Percentiles rank a stretch among this genome's conserved stretches.
Conservation (phyloP, 2,329 filamentous ascomycete genomes). For the Elsinoe necatrix region DNA sequence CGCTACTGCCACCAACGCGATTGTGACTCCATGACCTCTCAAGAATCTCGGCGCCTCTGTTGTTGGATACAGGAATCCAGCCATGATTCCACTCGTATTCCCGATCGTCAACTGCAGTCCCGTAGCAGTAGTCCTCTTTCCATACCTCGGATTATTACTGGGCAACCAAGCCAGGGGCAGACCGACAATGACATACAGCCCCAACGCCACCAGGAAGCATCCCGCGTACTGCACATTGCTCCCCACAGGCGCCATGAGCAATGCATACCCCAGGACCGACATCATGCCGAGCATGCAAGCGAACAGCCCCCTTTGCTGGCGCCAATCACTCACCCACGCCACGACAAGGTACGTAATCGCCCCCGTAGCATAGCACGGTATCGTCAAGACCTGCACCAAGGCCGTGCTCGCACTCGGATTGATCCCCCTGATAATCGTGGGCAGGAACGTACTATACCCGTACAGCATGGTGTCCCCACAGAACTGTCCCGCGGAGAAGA, state of each 20-base stretch:
- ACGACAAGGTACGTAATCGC: conserved; percentile 59
- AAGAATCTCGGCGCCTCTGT: conserved; percentile 40
- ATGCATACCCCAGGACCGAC: conserved; percentile 45
- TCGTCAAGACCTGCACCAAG: conserved; percentile 65
- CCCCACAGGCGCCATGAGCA: conserved; percentile 54
- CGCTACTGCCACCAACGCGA: conserved; percentile 42
- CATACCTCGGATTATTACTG: conserved; percentile 64
- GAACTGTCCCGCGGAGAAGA: conserved; percentile 62
- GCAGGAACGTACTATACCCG: conserved; percentile 68
- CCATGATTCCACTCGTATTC: conserved; percentile 64
- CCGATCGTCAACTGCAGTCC: conserved; percentile 63
- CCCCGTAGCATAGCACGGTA: conserved; percentile 68
- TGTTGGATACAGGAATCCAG: conserved; percentile 35
- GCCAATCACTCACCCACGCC: conserved; percentile 59
- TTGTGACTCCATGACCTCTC: conserved; percentile 45
- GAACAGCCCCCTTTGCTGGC: conserved; percentile 58
- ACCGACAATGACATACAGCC: conserved; percentile 55
- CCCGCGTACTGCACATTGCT: conserved; percentile 64
- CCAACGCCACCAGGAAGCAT: conserved; percentile 67
- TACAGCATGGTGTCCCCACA: conserved; percentile 69
- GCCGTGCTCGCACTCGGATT: conserved; percentile 53
- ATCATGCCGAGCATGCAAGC: conserved; percentile 54
- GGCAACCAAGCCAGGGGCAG: conserved; percentile 52
- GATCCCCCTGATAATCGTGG: conserved; percentile 66
- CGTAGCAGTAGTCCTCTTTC: conserved; percentile 64